Base-by-base conservation (phyloP, 2,329 filamentous ascomycete genomes). In the Cercospora nicotianae region DNA sequence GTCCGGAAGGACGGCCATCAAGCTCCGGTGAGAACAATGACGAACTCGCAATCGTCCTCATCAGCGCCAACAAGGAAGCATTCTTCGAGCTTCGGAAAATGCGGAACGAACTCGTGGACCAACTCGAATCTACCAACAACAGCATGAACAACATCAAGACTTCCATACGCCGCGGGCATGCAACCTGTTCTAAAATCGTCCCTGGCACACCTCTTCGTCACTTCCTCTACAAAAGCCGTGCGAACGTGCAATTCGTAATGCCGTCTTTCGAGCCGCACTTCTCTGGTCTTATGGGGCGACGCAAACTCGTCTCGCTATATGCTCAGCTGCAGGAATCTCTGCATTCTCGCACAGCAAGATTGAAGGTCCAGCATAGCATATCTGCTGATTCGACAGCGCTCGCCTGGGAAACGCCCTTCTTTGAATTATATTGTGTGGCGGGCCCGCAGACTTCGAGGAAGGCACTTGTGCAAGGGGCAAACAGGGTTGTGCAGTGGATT, bases 171-270 rank as follows among this genome's bases (percentile, higher is more conserved):
- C 83, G 86, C 36, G 93, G 93, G 10, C 90, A 94, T 9, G 90
- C 91, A 1, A 83, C 82, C 28, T 87, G 90, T 67, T 87, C 88
- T 16, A 90, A 95, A 67, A 89, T 99, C 67, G 87, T 93, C 1
- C 91, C 93, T 0, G 91, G 91, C 26, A 91, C 90, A 16, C 89
- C 91, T 33, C 83, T 98, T 63, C 90, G 91, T 73, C 95, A 99
- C 82, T 99, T 98, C 77, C 81, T 99, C 18, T 99, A 97, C 85
- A 99, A 98, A 80, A 97, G 92, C 16, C 88, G 92, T 68, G 89
- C 90, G 20, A 97, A 99, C 74, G 95, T 99, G 30, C 96, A 99
- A 78, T 99, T 97, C 79, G 91, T 89, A 73, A 97, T 96, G 92
- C 91, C 94, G 1, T 89, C 91, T 0, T 90, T 93, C 69, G 84